phyloP scores from a whole-genome alignment of 1,284 basidiomycete genomes.

The Phellopilus nigrolimitatus region DNA sequence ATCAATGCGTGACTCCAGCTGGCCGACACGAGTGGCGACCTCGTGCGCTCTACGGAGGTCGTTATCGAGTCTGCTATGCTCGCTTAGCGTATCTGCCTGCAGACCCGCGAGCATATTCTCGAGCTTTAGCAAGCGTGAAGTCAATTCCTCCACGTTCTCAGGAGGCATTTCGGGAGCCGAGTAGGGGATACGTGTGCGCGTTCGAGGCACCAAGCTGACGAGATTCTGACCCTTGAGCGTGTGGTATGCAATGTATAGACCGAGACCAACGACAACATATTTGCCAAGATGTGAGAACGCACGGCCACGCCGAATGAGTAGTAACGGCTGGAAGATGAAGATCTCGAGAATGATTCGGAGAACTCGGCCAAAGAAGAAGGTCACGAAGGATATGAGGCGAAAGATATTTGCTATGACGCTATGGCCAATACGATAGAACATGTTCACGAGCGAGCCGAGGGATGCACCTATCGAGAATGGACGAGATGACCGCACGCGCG shows the following conservation, averaged over 20 bases:
- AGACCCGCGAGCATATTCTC: conserved; percentile 59
- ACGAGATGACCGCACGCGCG: conserved; percentile 22
- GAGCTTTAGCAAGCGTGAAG: conserved; percentile 59
- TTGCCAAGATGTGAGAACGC: conserved; percentile 33
- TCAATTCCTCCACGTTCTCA: conserved; percentile 64
- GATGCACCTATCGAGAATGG: conserved; percentile 42
- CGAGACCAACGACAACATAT: conserved; percentile 32
- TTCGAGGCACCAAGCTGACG: background rate
- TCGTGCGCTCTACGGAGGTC: conserved; percentile 46
- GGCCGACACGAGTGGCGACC: conserved; percentile 44
- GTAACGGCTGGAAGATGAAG: conserved; percentile 41
- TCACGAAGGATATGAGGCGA: conserved; percentile 29
- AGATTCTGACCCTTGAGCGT: background rate
- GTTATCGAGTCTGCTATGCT: conserved; percentile 45
- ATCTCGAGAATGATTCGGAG: conserved; percentile 42
- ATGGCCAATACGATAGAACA: conserved; percentile 28
- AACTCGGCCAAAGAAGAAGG: conserved; percentile 39
- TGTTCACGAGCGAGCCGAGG: conserved; percentile 43
- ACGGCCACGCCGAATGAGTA: conserved; percentile 29
- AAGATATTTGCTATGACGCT: conserved; percentile 25
- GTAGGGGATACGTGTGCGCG: conserved; percentile 16
- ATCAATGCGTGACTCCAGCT: conserved; percentile 53
- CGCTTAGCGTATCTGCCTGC: conserved; percentile 47
- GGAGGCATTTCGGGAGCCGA: conserved; percentile 56
- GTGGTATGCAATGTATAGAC: background rate